phyloP scores from a whole-genome alignment of 2,329 filamentous ascomycete species.

The Lasiodiplodia citricola region DNA sequence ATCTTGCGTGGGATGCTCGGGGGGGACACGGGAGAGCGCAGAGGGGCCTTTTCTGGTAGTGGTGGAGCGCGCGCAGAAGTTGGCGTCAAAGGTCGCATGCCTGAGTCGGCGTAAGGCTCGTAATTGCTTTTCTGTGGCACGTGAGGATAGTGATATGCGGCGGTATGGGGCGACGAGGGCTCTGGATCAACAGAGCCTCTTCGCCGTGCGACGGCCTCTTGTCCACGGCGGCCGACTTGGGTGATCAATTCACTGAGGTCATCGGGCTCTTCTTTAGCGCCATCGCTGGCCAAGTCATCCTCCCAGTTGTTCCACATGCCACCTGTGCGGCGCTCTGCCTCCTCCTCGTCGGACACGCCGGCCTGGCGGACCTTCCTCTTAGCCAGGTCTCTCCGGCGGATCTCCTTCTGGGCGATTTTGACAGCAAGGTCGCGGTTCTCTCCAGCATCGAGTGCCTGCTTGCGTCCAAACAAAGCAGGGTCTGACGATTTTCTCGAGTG shows the following conservation, averaged over 20 bases:
- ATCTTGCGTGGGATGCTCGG: slow-evolving; percentile 21
- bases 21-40: slow-evolving; percentile 4
- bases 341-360: slow-evolving; percentile 62
- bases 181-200: slow-evolving; percentile 28
- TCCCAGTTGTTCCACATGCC: slow-evolving; percentile 62
- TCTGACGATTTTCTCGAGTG: slow-evolving; percentile 25
- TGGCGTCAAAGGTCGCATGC: slow-evolving; percentile 25
- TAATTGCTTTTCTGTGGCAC: slow-evolving; percentile 48
- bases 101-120: slow-evolving; percentile 40
- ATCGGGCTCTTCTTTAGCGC: slow-evolving; percentile 40
- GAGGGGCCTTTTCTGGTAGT: slow-evolving; percentile 38
- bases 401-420: slow-evolving; percentile 42
- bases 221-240: slow-evolving; percentile 52
- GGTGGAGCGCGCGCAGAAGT: slow-evolving; percentile 42
- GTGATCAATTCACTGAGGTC: slow-evolving; percentile 60
- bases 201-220: slow-evolving; percentile 33
- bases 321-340: slow-evolving; percentile 59
- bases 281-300: slow-evolving; percentile 41
- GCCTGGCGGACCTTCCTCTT: slow-evolving; percentile 53
- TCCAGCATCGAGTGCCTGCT: slow-evolving; percentile 39
- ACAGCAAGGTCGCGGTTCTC: slow-evolving; percentile 41
- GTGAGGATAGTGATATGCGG: slow-evolving; percentile 50
- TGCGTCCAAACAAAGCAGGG: slow-evolving; percentile 35
- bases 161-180: slow-evolving; percentile 17
- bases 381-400: slow-evolving; percentile 40